Evolutionary conservation across 768 basidiomycete genomes (phyloP), one percentile per base, ranked within the genome.

Genomic region (Lyophyllum decastes): DNA sequence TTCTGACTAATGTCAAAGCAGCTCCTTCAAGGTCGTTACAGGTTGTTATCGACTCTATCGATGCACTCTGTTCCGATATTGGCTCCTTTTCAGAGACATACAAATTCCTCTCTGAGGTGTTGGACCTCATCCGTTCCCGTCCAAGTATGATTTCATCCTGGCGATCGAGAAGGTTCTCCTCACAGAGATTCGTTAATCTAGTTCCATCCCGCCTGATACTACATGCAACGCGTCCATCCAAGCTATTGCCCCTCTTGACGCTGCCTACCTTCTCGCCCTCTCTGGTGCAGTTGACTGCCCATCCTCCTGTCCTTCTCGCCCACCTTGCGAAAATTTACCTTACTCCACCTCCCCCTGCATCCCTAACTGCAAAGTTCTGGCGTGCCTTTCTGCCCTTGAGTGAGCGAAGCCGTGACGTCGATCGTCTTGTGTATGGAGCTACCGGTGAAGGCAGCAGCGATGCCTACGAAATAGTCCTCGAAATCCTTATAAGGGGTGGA

Each of bases 311-410:
- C 1, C 80, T 97, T 52, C 73, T 98, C 34, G 68, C 66, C 7
- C 83, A 92, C 65, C 73, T 98, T 49, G 80, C 90, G 1, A 78
- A 76, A 25, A 84, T 85, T 8, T 94, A 92, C 68, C 78, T 92
- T 46, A 82, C 85, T 1, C 82, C 81, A 0, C 92, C 93, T 0
- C 89, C 90, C 1, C 84, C 89, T 8, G 72, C 77, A 40, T 82
- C 84, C 9, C 64, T 82, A 0, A 74, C 78, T n/a, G 75, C 81
- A 34, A 91, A 91, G 65, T 95, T 95, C 73, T 95, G 90, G 91
- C 76, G 77, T 35, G 78, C 93, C 11, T 91, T 95, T 65, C 70
- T 85, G 8, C 88, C 90, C 0, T 68, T 91, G 56, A 83, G 86
- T 54, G 86, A 84, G 68, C 81, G 88, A 24, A 68, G 63, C 3